Evolutionary conservation across 257 asterid genomes (phyloP).

Genomic region (Solanum ossicruentum): DNA sequence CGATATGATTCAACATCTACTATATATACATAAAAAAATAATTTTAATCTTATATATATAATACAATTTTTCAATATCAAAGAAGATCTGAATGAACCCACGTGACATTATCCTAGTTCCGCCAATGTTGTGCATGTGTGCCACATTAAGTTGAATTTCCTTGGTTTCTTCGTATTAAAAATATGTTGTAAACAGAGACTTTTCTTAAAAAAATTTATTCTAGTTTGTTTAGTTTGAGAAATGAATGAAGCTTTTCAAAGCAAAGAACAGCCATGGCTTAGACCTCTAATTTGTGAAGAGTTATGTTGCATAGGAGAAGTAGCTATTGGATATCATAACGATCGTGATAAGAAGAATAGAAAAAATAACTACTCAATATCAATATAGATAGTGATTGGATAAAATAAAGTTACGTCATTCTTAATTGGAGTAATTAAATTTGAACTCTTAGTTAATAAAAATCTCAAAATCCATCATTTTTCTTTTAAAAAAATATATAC

Average conservation of each 20-base stretch:
- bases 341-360: neutral
- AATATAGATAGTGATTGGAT: neutral
- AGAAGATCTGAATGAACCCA: neutral
- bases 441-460: neutral
- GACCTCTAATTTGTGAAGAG: neutral
- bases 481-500: neutral
- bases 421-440: neutral
- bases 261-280: neutral
- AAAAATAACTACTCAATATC: neutral
- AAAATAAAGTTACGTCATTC: neutral
- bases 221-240: neutral
- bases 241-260: neutral
- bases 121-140: neutral
- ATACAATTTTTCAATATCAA: neutral
- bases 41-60: neutral
- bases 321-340: neutral
- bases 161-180: too few relatives aligned
- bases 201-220: too few relatives aligned
- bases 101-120: neutral
- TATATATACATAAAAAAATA: too few relatives aligned
- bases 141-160: too few relatives aligned
- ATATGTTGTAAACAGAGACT: too few relatives aligned
- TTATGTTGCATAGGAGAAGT: neutral
- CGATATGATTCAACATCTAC: neutral
- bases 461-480: neutral